Evolutionary conservation across 768 basidiomycete species (phyloP), one percentile per base, ranked within the genome.

Genomic region (Trametes cingulata): DNA sequence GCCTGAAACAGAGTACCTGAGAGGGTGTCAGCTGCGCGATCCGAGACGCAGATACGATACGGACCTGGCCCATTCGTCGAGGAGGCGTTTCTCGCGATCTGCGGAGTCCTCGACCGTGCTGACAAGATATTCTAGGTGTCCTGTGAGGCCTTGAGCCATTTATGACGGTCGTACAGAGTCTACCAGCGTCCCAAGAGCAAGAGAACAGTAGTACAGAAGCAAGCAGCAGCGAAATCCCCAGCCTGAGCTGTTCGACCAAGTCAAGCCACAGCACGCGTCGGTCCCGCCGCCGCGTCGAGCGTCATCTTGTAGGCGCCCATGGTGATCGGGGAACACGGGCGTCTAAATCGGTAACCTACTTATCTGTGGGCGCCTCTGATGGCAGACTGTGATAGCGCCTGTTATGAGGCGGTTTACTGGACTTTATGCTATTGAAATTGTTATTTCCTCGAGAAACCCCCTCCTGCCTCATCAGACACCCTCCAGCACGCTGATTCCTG

Each of bases 51-150:
- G 12, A 15, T 17, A 48, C 17, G 17, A 55, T 33, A 52, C 66
- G 17, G 41, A 70, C 70, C 61, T 67, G 7, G 66, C 57, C 70
- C 70, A 71, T 40, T 69, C 70, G 19, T 71, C 70, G 9, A 69
- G 58, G 29, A 66, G 65, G 39, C 63, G 66, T 46, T 54, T 57
- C 13, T 69, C 69, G 45, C 67, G 61, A 46, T 69, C 70, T 36
- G 64, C 62, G 13, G 62, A 53, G 25, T 71, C 69, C 22, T 68
- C 65, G 13, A 52, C 40, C 10, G 66, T 58, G 22, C 58, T 50
- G 6, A 65, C 64, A 14, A 69, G 66, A 33, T 36, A 40, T 20
- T 60, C 59, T 20, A 71, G 24, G 53, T 71, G 70, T 2, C 37
- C 42, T 15, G 59, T 35, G 20, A 65, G 25, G 33, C 45, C 43